Evolutionary conservation across 768 basidiomycete genomes (phyloP), one percentile per base, ranked within the genome.

Genomic region (Termitomyces sp.): DNA sequence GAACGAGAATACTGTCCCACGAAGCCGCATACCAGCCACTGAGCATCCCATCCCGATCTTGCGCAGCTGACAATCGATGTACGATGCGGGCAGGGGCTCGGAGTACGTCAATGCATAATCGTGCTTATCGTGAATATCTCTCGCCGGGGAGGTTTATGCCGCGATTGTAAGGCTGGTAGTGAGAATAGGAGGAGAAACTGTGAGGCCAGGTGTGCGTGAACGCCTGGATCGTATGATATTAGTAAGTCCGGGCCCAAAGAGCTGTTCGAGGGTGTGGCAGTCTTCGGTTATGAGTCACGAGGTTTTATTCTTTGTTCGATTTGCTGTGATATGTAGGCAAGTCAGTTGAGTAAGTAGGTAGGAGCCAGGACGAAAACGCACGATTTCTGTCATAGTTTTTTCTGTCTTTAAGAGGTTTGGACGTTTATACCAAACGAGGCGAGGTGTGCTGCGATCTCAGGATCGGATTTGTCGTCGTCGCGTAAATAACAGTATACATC

Each of bases 271-370:
- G 1, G 93, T 90, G 32, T 88, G 86, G 2, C 95, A 95, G 53
- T 92, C 86, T 58, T 94, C 91, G 20, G 81, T 83, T 0, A 88
- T 91, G 58, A 99, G 81, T 0, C 47, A 83, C 85, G 35, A 98
- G 75, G 67, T 99, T n/a, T n/a, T n/a, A n/a, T n/a, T n/a, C n/a
- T 99, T 62, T 98, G 94, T 68, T 98, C 95, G 64, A 98, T 89
- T 89, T 98, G 92, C 92, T 80, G 50, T 14, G n/a, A 6, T n/a
- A n/a, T 18, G 14, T 18, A 16, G 56, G 50, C n/a, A 9, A 20
- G 40, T n/a, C 40, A 20, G n/a, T 30, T 56, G 22, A 30, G 16
- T 40, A 45, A 6, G 22, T 32, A 43, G 44, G 28, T 40, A 14
- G 26, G n/a, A 7, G 3, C 4, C 2, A 33, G 3, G 14, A 14